Percentiles rank a stretch among this genome's conserved stretches.
Evolutionary conservation across 2,329 filamentous ascomycete genomes (phyloP).

Genomic region (Aspergillus ochraceoroseus): DNA sequence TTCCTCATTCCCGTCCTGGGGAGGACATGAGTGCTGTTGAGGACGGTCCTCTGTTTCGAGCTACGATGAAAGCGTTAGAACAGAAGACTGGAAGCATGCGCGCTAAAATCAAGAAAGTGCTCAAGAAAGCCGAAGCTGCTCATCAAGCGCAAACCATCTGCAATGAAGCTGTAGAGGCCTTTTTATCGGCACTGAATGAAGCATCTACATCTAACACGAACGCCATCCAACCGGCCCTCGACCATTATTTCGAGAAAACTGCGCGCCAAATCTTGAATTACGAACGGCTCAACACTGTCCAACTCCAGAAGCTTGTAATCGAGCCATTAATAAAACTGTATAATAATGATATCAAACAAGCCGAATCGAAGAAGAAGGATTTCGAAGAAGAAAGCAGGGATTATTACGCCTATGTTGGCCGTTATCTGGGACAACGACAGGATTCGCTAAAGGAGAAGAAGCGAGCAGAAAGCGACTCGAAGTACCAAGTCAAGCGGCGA

Average conservation of each 20-base stretch:
- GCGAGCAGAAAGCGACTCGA: conserved; percentile 86
- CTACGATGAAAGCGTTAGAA: conserved; percentile 92
- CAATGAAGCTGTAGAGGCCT: conserved; percentile 77
- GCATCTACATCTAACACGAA: conserved; percentile 88
- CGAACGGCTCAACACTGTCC: conserved; percentile 74
- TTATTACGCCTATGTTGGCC: conserved; percentile 91
- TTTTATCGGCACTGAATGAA: conserved; percentile 81
- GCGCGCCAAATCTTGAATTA: conserved; percentile 83
- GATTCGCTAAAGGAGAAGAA: conserved; percentile 98
- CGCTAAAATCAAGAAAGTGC: conserved; percentile 87
- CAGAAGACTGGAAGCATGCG: conserved; percentile 96
- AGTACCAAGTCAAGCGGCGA: conserved; percentile 88
- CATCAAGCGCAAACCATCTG: conserved; percentile 72
- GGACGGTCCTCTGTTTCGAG: conserved; percentile 90
- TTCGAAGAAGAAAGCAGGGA: conserved; percentile 99
- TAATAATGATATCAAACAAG: conserved; percentile 94
- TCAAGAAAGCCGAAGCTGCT: conserved; percentile 89
- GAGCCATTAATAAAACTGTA: conserved; percentile 90
- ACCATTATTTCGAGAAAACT: conserved; percentile 98
- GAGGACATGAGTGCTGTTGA: conserved; percentile 82
- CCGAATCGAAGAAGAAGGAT: conserved; percentile 91
- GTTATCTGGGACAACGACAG: conserved; percentile 92
- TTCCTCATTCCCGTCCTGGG: conserved; percentile 76
- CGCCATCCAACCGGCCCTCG: conserved; percentile 91
- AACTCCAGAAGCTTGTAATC: conserved; percentile 89